Evolutionary conservation across 176 grass and related monocot genomes (phyloP), one percentile per base, ranked within the genome.

Genomic region (Eragrostis curvula): DNA sequence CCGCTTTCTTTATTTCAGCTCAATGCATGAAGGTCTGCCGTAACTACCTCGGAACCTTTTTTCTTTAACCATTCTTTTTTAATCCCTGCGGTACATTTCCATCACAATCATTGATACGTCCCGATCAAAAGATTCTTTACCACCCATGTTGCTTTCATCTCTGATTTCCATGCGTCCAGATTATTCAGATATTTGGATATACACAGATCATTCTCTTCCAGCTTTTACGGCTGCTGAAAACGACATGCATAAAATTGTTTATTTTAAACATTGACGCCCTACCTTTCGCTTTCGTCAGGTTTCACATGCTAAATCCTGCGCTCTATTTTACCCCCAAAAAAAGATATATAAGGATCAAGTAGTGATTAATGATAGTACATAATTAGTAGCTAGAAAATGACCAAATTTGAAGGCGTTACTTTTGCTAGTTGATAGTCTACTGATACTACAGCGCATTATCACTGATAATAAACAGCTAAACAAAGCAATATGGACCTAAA

Each of bases 111-210:
- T 65, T 83, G 81, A 43, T 9, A 74, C 58, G 45, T 74, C 46
- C 16, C 70, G 6, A 64, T 83, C 81, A 52, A 83, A 73, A 53
- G 81, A 83, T 74, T 66, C 81, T 73, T 49, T 74, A 42, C 36
- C 47, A 66, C 20, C 3, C 3, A 25, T 27, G 58, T 42, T 83
- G 43, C 39, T 83, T 74, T 74, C 70, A 53, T 20, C 58, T 42
- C 14, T 63, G 44, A 82, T 64, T 74, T 74, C 14, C 25, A 14
- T 63, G 45, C 30, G 12, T 52, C 58, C 7, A 27, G 14, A 73
- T 51, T 64, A 41, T 12, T 36, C 57, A 27, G 21, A 73, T 40
- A 44, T 73, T 32, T 74, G 28, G 69, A 73, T 82, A 72, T 36
- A 49, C 68, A 12, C 39, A 36, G 57, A 51, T 83, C 69, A 52